A percentile compares a stretch with the other conserved stretches of the same genome.
Conservation (phyloP, 1,284 basidiomycete species). For the Stygiomarasmius scandens region DNA sequence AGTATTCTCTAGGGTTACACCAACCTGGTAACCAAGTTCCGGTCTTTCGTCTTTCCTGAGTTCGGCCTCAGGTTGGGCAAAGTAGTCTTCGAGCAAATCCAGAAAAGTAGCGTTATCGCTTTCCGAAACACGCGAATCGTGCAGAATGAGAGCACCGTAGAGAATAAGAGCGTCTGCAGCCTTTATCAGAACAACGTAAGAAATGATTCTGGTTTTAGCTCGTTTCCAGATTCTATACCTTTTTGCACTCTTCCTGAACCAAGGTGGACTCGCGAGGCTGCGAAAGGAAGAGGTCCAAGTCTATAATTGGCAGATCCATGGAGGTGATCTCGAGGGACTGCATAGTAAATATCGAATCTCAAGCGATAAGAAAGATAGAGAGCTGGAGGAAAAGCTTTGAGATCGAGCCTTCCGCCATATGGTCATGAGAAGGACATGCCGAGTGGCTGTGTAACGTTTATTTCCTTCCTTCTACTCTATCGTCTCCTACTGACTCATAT, state of each 20-base stretch:
- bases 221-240: no score
- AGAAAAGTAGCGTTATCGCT: conserved; percentile 6
- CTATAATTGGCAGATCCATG: conserved; percentile 68
- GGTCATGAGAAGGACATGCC: not conserved
- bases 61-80: conserved; percentile 64
- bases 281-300: conserved; percentile 75
- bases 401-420: no score
- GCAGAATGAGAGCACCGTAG: conserved; percentile 82
- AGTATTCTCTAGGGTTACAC: conserved; percentile 90
- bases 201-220: no score
- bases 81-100: conserved; percentile 87
- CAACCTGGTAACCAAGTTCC: conserved; percentile 78
- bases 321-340: conserved; percentile 15
- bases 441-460: conserved; percentile 5
- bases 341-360: not conserved
- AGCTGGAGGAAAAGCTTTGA: not conserved
- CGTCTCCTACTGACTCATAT: conserved; percentile 10
- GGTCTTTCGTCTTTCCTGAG: conserved; percentile 80
- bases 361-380: not conserved
- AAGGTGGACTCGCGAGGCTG: conserved; percentile 48
- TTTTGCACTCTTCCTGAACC: conserved; percentile 64
- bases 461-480: not conserved
- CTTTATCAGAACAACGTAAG: conserved; percentile 39
- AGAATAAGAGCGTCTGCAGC: conserved; percentile 80
- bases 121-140: conserved; percentile 12